These are phyloP conservation scores for Rhinocladiella mackenziei DNA, from an alignment of 2,329 filamentous ascomycete genomes.

Conservation along the genomic window DNA sequence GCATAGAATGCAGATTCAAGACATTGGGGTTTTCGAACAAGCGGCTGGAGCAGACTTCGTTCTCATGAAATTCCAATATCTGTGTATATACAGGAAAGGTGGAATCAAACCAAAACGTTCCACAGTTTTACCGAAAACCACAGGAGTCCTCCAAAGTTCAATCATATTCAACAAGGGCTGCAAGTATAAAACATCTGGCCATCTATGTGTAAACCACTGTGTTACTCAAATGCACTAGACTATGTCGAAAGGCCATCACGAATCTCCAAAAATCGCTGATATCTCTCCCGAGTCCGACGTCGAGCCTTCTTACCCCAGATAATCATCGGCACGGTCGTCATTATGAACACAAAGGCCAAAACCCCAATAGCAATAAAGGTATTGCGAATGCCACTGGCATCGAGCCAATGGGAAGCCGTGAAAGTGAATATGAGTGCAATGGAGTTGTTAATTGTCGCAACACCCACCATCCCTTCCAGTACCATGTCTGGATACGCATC, in stretches of 20 bases:
- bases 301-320: conserved; percentile 51
- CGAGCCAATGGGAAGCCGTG: conserved; percentile 49
- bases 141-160: too few relatives aligned
- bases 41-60: too few relatives aligned
- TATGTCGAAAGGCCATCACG: conserved; percentile 42
- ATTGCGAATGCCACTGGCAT: conserved; percentile 43
- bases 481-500: conserved; percentile 57
- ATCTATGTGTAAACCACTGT: too few relatives aligned
- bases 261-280: conserved; percentile 47
- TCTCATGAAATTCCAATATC: too few relatives aligned
- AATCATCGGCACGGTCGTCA: conserved; percentile 53
- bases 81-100: too few relatives aligned
- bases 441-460: conserved; percentile 55
- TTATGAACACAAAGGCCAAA: conserved; percentile 50
- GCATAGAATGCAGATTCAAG: neutral
- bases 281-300: conserved; percentile 47
- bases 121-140: too few relatives aligned
- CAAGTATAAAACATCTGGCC: too few relatives aligned
- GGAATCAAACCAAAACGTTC: too few relatives aligned
- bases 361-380: conserved; percentile 53
- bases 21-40: too few relatives aligned
- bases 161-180: too few relatives aligned
- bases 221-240: too few relatives aligned
- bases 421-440: conserved; percentile 55
- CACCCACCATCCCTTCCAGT: conserved; percentile 56